phyloP scores from a whole-genome alignment of 495 filamentous ascomycete species.

The Parathielavia hyrcaniae region DNA sequence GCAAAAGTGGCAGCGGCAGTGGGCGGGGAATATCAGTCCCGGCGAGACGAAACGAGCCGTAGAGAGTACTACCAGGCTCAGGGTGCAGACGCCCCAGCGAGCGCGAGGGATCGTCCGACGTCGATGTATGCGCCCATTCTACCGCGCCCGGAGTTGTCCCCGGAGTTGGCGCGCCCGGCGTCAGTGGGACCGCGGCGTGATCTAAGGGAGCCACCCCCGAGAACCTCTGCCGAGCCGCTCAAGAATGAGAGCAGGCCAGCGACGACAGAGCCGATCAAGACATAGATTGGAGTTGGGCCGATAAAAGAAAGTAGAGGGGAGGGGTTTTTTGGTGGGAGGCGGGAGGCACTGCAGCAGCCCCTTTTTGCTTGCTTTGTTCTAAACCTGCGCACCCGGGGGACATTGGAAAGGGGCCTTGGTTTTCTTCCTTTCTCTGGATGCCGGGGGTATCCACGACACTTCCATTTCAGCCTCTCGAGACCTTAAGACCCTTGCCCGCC shows the following conservation, averaged over 20 bases:
- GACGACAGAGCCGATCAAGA: constrained; percentile 14
- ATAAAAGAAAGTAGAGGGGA: too few relatives aligned
- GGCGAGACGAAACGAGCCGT: constrained; percentile 13
- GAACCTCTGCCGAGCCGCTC: constrained; percentile 7
- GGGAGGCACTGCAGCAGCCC: not conserved
- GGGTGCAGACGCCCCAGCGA: not conserved
- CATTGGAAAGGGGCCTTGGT: not conserved
- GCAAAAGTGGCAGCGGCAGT: constrained; percentile 3
- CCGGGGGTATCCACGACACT: not conserved
- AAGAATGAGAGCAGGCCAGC: constrained; percentile 15
- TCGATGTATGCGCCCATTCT: constrained; percentile 9
- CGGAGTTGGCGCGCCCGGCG: constrained; percentile 8
- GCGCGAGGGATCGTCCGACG: not conserved
- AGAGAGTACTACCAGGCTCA: constrained; percentile 9
- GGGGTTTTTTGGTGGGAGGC: too few relatives aligned
- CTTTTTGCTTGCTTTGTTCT: not conserved
- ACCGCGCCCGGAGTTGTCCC: constrained; percentile 21
- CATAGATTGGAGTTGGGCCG: not conserved
- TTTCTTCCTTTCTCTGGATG: not conserved
- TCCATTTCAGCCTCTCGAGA: not conserved
- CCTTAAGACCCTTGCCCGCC: not conserved
- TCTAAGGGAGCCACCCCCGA: constrained; percentile 15
- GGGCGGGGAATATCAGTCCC: constrained; percentile 13
- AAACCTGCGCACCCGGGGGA: not conserved
- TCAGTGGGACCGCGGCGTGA: not conserved